Base-by-base conservation (phyloP, 257 asterid genomes). In the Anisodus tanguticus region DNA sequence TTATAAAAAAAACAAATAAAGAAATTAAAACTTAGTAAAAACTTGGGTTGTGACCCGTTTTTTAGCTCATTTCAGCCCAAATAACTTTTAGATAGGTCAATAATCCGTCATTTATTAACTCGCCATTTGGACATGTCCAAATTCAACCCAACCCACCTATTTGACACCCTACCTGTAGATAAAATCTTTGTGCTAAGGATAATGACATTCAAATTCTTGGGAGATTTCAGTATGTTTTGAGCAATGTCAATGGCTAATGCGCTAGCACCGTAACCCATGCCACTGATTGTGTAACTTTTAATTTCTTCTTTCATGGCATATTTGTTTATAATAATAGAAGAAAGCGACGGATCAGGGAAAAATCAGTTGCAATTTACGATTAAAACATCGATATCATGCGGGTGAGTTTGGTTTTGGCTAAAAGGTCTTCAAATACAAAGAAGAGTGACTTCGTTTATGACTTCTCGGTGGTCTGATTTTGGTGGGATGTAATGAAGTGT, bases 231-330 rank as follows among this genome's bases (percentile, higher is more conserved):
- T 2, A 94, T 87, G 86, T 90, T 84, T 0, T 83, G 49, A 2
- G 97, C 97, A 93, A 90, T 89, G 60, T 94, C 98, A 8, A 95
- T 53, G 7, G 94, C 97, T 58, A 93, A n/a, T 1, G 97, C 95
- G 68, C 98, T 95, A 0, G 94, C 99, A 66, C 97, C 89, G 89
- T 97, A 95, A 55, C 99, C 99, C 99, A 95, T 95, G 10, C 99
- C 99, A 53, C 93, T 88, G 0, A 95, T 13, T 2, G 85, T 93
- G 85, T 86, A 95, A 90, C 93, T 91, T 67, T 88, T 94, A 1
- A 93, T 81, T 43, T 93, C 97, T 57, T 94, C 94, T 59, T 93
- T 89, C 92, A 95, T 85, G 19, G 83, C 37, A 78, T 55, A 91
- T 17, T 83, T 82, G 88, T 88, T 91, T 53, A 93, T 57, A 3